Conservation (phyloP, 2,329 filamentous ascomycete genomes). For the Pseudocercospora pini-densiflorae region DNA sequence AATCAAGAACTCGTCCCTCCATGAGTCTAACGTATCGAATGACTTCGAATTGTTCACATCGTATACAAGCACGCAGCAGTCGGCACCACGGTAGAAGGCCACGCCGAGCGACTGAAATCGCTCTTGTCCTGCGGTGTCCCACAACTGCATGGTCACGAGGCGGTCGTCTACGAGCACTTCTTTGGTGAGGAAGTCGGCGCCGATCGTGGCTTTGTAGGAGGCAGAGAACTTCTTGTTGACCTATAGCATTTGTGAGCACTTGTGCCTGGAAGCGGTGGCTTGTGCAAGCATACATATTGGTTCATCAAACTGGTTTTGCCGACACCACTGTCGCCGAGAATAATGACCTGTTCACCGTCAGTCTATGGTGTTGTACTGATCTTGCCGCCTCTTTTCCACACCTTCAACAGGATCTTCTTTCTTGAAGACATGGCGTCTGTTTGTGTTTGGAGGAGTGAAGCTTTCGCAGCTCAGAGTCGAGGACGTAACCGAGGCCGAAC, state of each 20-base stretch:
- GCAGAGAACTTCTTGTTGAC: slow-evolving; percentile 99
- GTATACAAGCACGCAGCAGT: slow-evolving; percentile 97
- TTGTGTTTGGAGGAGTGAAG: background rate
- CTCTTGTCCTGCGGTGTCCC: slow-evolving; percentile 97
- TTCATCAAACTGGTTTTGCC: slow-evolving; percentile 99
- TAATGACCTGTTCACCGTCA: slow-evolving; percentile 75
- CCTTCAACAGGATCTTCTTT: slow-evolving; percentile 47
- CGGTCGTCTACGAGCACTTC: slow-evolving; percentile 97
- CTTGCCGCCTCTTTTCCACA: slow-evolving; percentile 15
- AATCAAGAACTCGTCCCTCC: slow-evolving; percentile 97
- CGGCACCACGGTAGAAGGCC: slow-evolving; percentile 94
- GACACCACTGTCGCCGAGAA: slow-evolving; percentile 97
- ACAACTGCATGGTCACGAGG: slow-evolving; percentile 99
- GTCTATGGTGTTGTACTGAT: slow-evolving; percentile 6
- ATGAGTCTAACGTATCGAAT: slow-evolving; percentile 97
- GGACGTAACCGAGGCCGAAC: slow-evolving; percentile 7
- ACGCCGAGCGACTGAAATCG: slow-evolving; percentile 97
- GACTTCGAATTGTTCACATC: slow-evolving; percentile 99
- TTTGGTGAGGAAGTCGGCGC: slow-evolving; percentile 96
- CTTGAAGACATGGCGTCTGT: slow-evolving; percentile 40
- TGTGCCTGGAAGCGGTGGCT: background rate
- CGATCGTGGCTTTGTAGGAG: slow-evolving; percentile 99
- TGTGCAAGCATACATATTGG: slow-evolving; percentile 83
- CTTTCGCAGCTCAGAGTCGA: slow-evolving; percentile 5
- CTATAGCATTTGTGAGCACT: slow-evolving; percentile 52